Conservation (phyloP, 768 basidiomycete species). For the Mycena leptocephala region DNA sequence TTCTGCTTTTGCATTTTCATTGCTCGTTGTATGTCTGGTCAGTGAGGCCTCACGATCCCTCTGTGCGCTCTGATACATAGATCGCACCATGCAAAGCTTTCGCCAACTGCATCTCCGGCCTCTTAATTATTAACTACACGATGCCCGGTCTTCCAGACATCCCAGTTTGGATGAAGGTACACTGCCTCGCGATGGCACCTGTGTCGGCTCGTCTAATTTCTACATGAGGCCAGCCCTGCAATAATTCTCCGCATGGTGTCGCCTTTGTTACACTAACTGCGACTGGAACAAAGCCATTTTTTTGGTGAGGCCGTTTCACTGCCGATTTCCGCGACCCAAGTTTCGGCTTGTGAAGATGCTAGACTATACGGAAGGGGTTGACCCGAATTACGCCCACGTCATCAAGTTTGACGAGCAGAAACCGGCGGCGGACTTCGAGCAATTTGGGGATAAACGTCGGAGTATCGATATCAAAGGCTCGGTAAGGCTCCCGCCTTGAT, state of each 20-base stretch:
- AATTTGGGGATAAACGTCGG: neutral
- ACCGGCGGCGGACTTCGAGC: neutral
- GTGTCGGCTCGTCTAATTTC: neutral
- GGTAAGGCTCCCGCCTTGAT: neutral
- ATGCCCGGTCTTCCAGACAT: neutral
- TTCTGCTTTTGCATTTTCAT: neutral
- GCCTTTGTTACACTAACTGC: neutral
- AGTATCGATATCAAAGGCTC: too few relatives aligned
- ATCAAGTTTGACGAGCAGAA: neutral
- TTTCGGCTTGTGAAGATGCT: neutral
- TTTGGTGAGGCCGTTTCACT: neutral
- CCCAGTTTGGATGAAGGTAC: neutral
- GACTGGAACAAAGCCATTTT: neutral
- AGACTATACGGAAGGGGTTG: neutral
- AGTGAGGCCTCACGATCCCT: neutral
- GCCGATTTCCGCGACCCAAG: neutral
- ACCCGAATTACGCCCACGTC: neutral
- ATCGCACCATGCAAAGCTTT: neutral
- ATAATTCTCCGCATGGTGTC: neutral
- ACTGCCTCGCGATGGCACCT: neutral
- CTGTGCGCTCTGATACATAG: neutral
- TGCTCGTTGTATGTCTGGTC: neutral
- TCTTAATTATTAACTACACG: neutral
- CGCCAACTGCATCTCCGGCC: neutral
- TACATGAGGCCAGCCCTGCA: neutral